Base-by-base conservation (phyloP, 371 early-diverging fungal species). In the Syncephalastrum monosporum region DNA sequence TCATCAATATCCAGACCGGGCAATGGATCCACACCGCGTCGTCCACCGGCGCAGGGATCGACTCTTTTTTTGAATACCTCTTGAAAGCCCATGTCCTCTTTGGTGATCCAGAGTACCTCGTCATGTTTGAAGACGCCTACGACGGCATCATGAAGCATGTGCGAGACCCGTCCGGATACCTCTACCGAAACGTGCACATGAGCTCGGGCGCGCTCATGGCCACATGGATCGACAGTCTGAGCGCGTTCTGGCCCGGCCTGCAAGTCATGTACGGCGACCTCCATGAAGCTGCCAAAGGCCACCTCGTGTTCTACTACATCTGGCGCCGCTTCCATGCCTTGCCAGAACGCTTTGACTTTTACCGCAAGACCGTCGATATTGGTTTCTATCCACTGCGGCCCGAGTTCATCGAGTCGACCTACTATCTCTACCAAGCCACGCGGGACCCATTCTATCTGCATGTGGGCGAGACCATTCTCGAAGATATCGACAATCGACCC, bases 351-450 rank as follows among this genome's bases (percentile, higher is more conserved):
- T 96, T 88, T 69, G 86, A 95, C 60, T 83, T 90, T 64, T 64
- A 74, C 33, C 55, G 74, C 7, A 81, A 86, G 54, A 67, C 71
- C 3, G 79, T 87, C 2, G 83, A 82, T 54, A 80, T 95, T 10
- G 61, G 74, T 2, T 82, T 80, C 53, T 97, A 97, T 62, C 95
- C 95, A 3, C 72, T 96, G 42, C 77, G 98, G 0, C 98, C 98
- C 4, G 98, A 98, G 65, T 88, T 96, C 60, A 77, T 93, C 17
- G 98, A 98, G 71, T 93, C 93, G 6, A 97, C 93, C 3, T 96
- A 96, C 63, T 85, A 93, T 62, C 63, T 98, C 21, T 96, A 95
- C 63, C 82, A 74, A 56, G 97, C 97, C 0, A 97, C 97, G 0
- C 79, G 82, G 27, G 90, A 96, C 62, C 93, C 92, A 0, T 94